Conservation (phyloP, 495 filamentous ascomycete genomes). For the Daldinia loculata region DNA sequence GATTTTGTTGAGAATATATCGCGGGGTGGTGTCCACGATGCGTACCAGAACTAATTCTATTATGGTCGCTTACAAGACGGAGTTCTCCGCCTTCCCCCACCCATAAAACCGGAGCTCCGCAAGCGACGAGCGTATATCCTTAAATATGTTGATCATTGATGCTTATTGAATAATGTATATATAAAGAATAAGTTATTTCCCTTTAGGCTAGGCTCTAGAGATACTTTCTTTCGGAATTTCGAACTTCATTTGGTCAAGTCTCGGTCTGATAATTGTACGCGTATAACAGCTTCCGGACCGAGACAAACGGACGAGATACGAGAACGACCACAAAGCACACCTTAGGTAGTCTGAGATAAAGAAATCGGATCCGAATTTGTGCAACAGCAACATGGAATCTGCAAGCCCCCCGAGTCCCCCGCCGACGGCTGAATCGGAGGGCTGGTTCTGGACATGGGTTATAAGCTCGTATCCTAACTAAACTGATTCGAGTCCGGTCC, state of each 20-base stretch:
- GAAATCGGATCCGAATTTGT: neutral
- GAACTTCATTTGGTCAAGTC: neutral
- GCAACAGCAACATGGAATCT: constrained; percentile 29
- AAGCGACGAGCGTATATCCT: constrained; percentile 2
- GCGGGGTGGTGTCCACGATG: neutral
- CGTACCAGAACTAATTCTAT: neutral
- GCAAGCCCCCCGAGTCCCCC: constrained; percentile 16
- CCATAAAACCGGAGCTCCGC: constrained; percentile 26
- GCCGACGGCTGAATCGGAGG: constrained; percentile 26
- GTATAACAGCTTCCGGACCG: neutral
- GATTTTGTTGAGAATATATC: neutral
- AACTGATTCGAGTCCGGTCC: constrained; percentile 11
- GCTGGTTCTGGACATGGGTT: constrained; percentile 41
- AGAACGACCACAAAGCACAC: neutral
- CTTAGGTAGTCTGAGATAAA: neutral
- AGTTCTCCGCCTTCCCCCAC: constrained; percentile 15
- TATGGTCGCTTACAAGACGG: constrained; percentile 2
- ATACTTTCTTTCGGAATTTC: neutral
- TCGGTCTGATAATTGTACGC: neutral
- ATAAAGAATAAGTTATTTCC: neutral
- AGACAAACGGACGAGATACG: constrained; percentile 1
- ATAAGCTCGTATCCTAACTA: constrained; percentile 35
- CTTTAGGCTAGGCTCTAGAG: neutral
- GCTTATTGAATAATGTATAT: constrained; percentile 1
- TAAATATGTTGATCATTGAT: neutral